phyloP scores from a whole-genome alignment of 768 basidiomycete genomes.

The Crassisporium funariophilum region DNA sequence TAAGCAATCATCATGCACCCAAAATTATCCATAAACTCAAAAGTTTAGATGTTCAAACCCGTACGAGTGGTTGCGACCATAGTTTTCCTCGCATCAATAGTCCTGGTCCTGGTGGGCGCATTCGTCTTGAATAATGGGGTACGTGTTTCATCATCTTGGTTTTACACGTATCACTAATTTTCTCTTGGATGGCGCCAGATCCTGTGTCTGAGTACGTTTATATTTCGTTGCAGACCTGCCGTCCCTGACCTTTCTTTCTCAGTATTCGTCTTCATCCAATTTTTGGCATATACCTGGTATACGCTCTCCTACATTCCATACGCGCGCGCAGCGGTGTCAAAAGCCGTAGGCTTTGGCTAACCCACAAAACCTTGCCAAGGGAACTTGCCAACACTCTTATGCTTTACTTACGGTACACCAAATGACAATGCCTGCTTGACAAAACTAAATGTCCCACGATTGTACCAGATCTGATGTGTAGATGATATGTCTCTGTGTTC shows the following conservation, averaged over 20 bases:
- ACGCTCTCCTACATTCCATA: constrained; percentile 89
- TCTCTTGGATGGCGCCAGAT: constrained; percentile 39
- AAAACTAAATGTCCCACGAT: too few relatives aligned
- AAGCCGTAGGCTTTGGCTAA: constrained; percentile 55
- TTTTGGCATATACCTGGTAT: constrained; percentile 91
- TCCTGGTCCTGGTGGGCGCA: constrained; percentile 81
- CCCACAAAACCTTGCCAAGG: not conserved
- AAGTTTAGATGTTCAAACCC: constrained; percentile 88
- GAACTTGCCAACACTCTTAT: not conserved
- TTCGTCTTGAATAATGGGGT: constrained; percentile 75
- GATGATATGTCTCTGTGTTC: not conserved
- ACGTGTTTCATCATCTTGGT: constrained; percentile 25
- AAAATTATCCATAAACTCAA: not conserved
- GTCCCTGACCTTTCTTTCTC: constrained; percentile 14
- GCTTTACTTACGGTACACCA: too few relatives aligned
- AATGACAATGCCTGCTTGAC: too few relatives aligned
- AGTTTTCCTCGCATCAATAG: constrained; percentile 77
- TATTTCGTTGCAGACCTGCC: not conserved
- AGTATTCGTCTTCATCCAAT: constrained; percentile 93
- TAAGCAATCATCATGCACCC: constrained; percentile 30
- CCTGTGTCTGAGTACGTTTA: constrained; percentile 63
- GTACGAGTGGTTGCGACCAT: constrained; percentile 83
- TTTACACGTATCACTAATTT: constrained; percentile 2
- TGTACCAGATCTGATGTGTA: not conserved
- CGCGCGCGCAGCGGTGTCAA: constrained; percentile 74